Evolutionary conservation across 805 yeast species (phyloP), one percentile per base, ranked within the genome.

Genomic region (Spathaspora arborariae): DNA sequence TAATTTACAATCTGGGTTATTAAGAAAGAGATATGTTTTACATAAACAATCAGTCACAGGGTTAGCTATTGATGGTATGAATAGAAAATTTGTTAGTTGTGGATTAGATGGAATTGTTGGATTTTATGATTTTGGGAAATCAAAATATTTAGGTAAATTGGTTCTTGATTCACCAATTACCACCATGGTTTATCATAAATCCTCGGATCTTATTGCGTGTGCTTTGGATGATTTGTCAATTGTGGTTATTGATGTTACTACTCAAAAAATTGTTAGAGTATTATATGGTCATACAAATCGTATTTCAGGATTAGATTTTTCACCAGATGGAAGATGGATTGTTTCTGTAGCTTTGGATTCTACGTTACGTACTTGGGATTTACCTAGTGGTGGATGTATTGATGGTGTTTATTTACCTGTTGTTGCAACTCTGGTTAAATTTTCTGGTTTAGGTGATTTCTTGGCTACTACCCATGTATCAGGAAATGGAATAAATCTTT

Each of bases 261-360:
- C 97, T 0, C 88, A 82, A 58, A 82, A 79, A 55, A 79, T 89
- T 27, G 92, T 95, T 26, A 84, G 99, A 73, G 85, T 84, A 51
- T 72, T 94, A 48, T 82, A 81, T 71, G 99, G 99, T 4, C 99
- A 94, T 60, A 76, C 85, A 10, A 90, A 91, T 64, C 77, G 96
- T 58, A 82, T 94, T 53, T 90, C 97, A 0, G 77, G 88, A 1
- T 65, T 92, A 62, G 97, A 88, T 62, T 92, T 94, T 60, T 84
- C 96, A 3, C 95, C 96, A 4, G 92, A 91, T 63, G 98, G 97
- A 30, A 81, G 97, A 63, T 94, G 98, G 97, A 70, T 94, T 30
- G 82, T 94, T 7, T 81, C 94, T 20, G 82, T 88, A 1, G 78
- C 90, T 0, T 72, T 90, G 50, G 99, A 94, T 62, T 76, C 88